These are phyloP conservation scores for Talaromyces marneffei DNA, from an alignment of 2,329 filamentous ascomycete species.

Conservation along the genomic window DNA sequence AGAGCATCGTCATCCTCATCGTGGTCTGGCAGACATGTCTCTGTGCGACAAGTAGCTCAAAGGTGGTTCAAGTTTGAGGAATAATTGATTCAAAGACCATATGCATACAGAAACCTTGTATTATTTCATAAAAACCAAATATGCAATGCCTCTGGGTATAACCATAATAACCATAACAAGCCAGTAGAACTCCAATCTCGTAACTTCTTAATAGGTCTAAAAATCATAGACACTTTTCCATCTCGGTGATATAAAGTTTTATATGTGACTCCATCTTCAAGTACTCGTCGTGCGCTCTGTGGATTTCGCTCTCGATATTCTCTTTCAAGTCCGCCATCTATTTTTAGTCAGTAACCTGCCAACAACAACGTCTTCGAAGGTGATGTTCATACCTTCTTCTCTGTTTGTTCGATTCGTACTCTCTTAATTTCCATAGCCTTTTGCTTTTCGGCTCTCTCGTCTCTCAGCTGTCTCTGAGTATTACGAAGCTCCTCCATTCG, in stretches of 20 bases:
- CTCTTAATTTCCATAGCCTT: slow-evolving; percentile 87
- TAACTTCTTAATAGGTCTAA: not conserved
- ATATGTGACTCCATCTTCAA: slow-evolving; percentile 97
- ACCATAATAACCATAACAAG: slow-evolving; percentile 22
- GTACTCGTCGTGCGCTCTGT: slow-evolving; percentile 86
- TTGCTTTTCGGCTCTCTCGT: slow-evolving; percentile 79
- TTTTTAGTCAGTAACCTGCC: slow-evolving; percentile 17
- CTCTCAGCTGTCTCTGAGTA: slow-evolving; percentile 72
- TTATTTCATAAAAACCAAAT: slow-evolving; percentile 16
- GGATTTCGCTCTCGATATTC: slow-evolving; percentile 91
- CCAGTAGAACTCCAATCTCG: slow-evolving; percentile 31
- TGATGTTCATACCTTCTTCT: slow-evolving; percentile 74
- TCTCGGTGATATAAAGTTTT: slow-evolving; percentile 95
- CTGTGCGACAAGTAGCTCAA: slow-evolving; percentile 52
- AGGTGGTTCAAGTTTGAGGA: slow-evolving; percentile 60
- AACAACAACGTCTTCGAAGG: not conserved
- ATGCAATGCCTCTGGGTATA: slow-evolving; percentile 34
- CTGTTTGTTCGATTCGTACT: slow-evolving; percentile 94
- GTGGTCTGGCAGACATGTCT: slow-evolving; percentile 56
- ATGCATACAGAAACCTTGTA: not conserved
- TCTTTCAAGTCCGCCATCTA: slow-evolving; percentile 98
- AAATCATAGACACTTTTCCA: slow-evolving; percentile 77
- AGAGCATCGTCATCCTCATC: slow-evolving; percentile 31
- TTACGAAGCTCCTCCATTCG: slow-evolving; percentile 85
- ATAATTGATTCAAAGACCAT: slow-evolving; percentile 14